Evolutionary conservation across 2,329 filamentous ascomycete species (phyloP).

Genomic region (Hypoxylon sp.): DNA sequence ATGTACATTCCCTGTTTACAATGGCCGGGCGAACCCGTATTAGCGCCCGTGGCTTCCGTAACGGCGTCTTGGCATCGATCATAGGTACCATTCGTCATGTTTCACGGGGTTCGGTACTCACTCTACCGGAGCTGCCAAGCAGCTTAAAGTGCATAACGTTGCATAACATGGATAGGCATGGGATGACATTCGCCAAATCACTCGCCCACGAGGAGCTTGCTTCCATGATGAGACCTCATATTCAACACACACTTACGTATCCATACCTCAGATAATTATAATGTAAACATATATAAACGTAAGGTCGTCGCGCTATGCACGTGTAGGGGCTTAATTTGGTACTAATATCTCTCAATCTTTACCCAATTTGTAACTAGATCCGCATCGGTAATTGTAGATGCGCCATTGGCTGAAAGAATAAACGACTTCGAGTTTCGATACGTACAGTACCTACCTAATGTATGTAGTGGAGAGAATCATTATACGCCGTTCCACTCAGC

Average conservation of each 20-base stretch:
- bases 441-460: no score
- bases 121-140: conserved; percentile 2
- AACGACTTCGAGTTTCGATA: no score
- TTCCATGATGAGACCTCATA: conserved; percentile 1
- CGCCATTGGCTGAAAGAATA: background rate
- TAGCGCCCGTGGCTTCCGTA: conserved; percentile 33
- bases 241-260: conserved; percentile 4
- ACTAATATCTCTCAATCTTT: conserved; percentile 2
- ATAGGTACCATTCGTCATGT: conserved; percentile 13
- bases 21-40: conserved; percentile 26
- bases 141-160: conserved; percentile 11
- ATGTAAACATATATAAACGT: background rate
- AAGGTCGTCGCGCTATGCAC: background rate
- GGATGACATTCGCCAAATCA: conserved; percentile 26
- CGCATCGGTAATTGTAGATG: background rate
- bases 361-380: background rate
- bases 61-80: conserved; percentile 29
- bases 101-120: conserved; percentile 10
- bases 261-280: background rate
- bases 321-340: conserved; percentile 9
- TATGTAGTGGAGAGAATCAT: no score
- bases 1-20: conserved; percentile 34
- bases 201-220: conserved; percentile 16
- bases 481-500: no score
- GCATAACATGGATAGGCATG: conserved; percentile 20